A percentile compares a stretch with the other conserved stretches of the same genome.
Conservation (phyloP, 1,284 basidiomycete genomes). For the Agroathelia rolfsii region DNA sequence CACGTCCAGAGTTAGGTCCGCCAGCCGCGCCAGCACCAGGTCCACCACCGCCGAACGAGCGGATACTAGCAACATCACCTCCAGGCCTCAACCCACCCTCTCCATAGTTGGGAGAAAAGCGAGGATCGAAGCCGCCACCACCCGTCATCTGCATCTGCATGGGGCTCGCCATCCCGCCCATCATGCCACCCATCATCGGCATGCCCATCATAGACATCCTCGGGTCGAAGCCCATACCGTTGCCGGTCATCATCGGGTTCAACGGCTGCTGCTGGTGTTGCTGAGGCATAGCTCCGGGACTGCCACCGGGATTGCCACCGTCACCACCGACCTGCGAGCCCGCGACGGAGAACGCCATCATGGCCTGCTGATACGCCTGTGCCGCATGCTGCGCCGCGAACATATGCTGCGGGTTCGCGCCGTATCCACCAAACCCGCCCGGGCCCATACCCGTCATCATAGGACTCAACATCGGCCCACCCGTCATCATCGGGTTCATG, state of each 20-base stretch:
- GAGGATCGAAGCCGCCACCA: conserved; percentile 43
- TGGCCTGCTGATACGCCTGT: conserved; percentile 84
- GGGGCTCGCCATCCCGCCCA: conserved; percentile 26
- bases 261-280: conserved; percentile 24
- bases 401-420: conserved; percentile 77
- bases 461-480: conserved; percentile 13
- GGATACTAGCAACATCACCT: too few species aligned
- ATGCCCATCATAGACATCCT: conserved; percentile 48
- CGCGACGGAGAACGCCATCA: conserved; percentile 78
- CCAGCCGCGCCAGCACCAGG: too few species aligned
- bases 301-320: conserved; percentile 24
- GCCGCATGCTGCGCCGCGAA: conserved; percentile 81
- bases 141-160: conserved; percentile 51
- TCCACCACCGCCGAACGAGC: too few species aligned
- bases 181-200: conserved; percentile 34
- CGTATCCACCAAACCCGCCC: conserved; percentile 55
- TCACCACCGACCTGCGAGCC: conserved; percentile 65
- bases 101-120: conserved; percentile 34
- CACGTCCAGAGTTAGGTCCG: too few species aligned
- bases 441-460: conserved; percentile 31
- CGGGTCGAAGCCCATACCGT: conserved; percentile 32
- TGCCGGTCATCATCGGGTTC: conserved; percentile 50
- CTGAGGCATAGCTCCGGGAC: too few species aligned
- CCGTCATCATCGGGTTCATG: conserved; percentile 32
- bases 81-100: conserved; percentile 16